Evolutionary conservation across 2,329 filamentous ascomycete genomes (phyloP), one percentile per base, ranked within the genome.

Genomic region (Coleophoma crateriformis): DNA sequence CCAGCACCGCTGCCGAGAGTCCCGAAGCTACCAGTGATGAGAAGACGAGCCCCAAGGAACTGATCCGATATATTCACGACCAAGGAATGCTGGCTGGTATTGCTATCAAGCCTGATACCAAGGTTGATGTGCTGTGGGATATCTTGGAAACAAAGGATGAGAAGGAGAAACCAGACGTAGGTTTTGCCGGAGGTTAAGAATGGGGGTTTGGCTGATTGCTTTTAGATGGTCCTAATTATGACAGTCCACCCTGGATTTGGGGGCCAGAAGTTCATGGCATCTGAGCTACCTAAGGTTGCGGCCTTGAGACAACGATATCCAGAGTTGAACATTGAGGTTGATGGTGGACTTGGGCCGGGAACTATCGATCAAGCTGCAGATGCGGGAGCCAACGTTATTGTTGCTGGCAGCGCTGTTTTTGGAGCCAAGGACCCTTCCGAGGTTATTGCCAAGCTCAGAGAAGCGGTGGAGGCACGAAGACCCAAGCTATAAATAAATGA

Each of bases 221-320:
- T 32, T 49, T 55, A 96, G 92, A 99, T 99, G 94, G 90, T 96
- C 35, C 83, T 99, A 15, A 81, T 99, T 53, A 99, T 99, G 94
- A 99, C 94, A 1, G 94, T 99, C 40, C 82, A 99, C 71, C 94
- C 94, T 41, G 94, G 94, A 42, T 99, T 99, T 65, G 94, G 94
- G 55, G 94, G 94, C 7, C 94, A 99, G 67, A 96, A 96, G 66
- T 99, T 99, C 77, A 97, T 97, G 90, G 84, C 90, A 12, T 89
- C 88, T 7, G 90, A 96, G 73, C 81, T 99, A 58, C 90, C 92
- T 65, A 99, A 99, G 74, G 94, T 99, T 20, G 72, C 86, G 58
- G 90, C 85, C 37, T 76, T 99, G 59, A 83, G 94, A 52, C 74
- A 85, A 65, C 83, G 81, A 63, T 99, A 97, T 67, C 92, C 94